Conservation (phyloP, 345 rosid genomes). For the Crucihimalaya himalaica region DNA sequence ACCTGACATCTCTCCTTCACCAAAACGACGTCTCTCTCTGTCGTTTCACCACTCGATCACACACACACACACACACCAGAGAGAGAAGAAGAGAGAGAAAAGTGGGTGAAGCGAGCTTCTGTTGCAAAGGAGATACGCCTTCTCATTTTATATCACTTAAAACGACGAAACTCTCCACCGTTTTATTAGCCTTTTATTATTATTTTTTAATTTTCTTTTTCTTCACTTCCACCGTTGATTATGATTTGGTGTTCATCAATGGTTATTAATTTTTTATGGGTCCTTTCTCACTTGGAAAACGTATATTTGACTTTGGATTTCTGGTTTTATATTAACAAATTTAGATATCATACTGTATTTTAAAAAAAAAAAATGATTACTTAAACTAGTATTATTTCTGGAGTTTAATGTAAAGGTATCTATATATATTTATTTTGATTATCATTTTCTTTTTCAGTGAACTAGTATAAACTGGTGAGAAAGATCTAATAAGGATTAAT, state of each 20-base stretch:
- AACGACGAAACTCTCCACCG: constrained; percentile 33
- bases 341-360: constrained; percentile 1
- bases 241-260: constrained; percentile 29
- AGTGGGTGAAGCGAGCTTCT: constrained; percentile 41
- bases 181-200: not conserved
- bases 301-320: constrained; percentile 33
- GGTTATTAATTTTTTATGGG: constrained; percentile 4
- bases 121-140: constrained; percentile 35
- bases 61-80: constrained; percentile 30
- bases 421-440: too few relatives aligned
- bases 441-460: too few relatives aligned
- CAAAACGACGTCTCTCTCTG: constrained; percentile 38
- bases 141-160: constrained; percentile 18
- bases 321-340: not conserved
- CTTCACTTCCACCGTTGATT: constrained; percentile 31
- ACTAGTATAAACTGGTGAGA: too few relatives aligned
- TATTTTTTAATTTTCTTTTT: not conserved
- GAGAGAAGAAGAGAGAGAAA: constrained; percentile 17
- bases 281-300: constrained; percentile 33
- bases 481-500: too few relatives aligned
- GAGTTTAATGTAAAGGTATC: not conserved
- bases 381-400: not conserved
- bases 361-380: not conserved
- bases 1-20: constrained; percentile 40
- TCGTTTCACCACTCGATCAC: constrained; percentile 37